Conservation (phyloP, 1,139 yeast genomes). For the Saccharomyces pastorianus region DNA sequence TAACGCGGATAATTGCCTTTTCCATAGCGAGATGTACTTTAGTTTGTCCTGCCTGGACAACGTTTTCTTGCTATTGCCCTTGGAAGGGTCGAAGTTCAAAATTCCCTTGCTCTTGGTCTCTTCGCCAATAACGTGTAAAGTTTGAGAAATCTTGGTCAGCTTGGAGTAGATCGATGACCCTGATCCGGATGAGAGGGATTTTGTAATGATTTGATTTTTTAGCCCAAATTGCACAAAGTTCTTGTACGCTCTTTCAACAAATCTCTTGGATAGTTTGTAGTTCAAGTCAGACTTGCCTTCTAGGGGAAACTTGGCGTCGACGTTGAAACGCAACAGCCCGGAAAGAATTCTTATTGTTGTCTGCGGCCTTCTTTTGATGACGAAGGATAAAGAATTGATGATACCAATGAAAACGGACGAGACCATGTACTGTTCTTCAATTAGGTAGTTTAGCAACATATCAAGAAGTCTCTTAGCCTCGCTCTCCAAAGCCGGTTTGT, state of each 20-base stretch:
- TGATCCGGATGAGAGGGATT: constrained; percentile 7
- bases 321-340: constrained; percentile 37
- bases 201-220: constrained; percentile 31
- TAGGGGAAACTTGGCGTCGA: constrained; percentile 34
- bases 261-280: constrained; percentile 38
- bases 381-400: constrained; percentile 43
- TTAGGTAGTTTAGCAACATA: constrained; percentile 47
- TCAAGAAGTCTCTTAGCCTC: constrained; percentile 70
- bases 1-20: constrained; percentile 5
- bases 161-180: constrained; percentile 23
- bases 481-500: constrained; percentile 48
- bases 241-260: constrained; percentile 41
- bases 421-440: constrained; percentile 46
- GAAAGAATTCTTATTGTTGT: constrained; percentile 38
- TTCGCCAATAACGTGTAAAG: constrained; percentile 29
- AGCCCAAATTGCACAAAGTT: constrained; percentile 40
- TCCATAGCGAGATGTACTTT: constrained; percentile 15
- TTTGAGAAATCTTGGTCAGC: constrained; percentile 30
- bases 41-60: constrained; percentile 17
- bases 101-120: constrained; percentile 31
- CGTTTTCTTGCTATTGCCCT: constrained; percentile 20
- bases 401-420: constrained; percentile 51
- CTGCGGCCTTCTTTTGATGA: constrained; percentile 52
- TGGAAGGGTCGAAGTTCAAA: constrained; percentile 22
- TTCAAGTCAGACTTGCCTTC: constrained; percentile 34